Base-by-base conservation (phyloP, 768 basidiomycete species). In the Auriculariales sp. region DNA sequence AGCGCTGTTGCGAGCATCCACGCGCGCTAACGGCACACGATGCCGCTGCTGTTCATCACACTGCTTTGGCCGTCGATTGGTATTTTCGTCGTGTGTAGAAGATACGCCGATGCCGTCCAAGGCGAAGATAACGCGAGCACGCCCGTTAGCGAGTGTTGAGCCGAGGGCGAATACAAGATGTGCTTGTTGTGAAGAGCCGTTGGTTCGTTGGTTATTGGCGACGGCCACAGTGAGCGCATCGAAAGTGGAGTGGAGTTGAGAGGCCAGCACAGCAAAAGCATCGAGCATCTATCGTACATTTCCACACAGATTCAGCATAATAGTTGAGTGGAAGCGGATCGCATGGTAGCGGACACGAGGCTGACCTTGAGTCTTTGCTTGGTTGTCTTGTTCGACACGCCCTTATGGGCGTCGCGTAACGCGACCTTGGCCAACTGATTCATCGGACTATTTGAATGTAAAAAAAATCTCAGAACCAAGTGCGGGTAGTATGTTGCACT, bases 171-270 rank as follows among this genome's bases (percentile, higher is more conserved):
- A 70, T 0, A 75, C 73, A 14, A 89, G 63, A 56, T 80, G 77
- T 1, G 69, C 75, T 7, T 69, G 70, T 34, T 27, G 11, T 44
- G 52, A 15, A 46, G 39, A 17, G 7, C 24, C 11, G 32, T 24
- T 1, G 25, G 42, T 46, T 6, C 36, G 50, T 3, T 29, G 33
- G 11, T 19, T 28, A 10, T 33, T 34, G 6, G 81, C 79, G 17
- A 84, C 64, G 0, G 85, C 79, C 0, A 78, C 78, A 1, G 84
- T 82, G 4, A 89, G 68, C 0, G 82, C 74, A 7, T 76, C 71
- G 59, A 87, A 88, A 0, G 86, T 86, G 0, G 83, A 83, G 48
- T 73, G 68, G 11, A 88, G 66, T 62, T 89, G 86, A 1, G 81
- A 87, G 0, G 77, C 65, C 17, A 89, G 71, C 0, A 75, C 80